Percentiles rank a stretch among this genome's conserved stretches.
Conservation (phyloP, 257 asterid genomes). For the Salvia hispanica region DNA sequence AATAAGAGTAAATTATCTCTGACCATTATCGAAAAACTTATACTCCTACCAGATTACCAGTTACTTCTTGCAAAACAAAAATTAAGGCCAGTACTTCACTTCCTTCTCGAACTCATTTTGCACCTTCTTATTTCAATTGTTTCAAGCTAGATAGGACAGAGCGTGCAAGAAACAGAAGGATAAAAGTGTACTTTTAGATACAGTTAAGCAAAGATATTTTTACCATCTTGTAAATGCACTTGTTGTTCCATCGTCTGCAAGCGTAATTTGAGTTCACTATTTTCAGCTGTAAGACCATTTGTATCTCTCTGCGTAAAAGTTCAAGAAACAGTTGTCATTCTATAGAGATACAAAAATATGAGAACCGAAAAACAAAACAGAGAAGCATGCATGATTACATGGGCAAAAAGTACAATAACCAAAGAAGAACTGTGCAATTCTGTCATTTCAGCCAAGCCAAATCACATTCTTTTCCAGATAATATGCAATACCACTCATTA, state of each 20-base stretch:
- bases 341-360: neutral
- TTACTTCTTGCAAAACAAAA: too few relatives aligned
- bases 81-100: conserved; percentile 4
- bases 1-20: conserved; percentile 7
- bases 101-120: conserved; percentile 6
- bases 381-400: conserved; percentile 16
- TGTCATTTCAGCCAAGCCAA: conserved; percentile 2
- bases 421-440: neutral
- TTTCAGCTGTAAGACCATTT: conserved; percentile 81
- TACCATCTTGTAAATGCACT: conserved; percentile 97
- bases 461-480: conserved; percentile 10
- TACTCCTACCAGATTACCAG: too few relatives aligned
- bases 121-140: conserved; percentile 16
- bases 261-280: conserved; percentile 90
- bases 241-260: conserved; percentile 92
- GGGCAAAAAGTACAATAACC: conserved; percentile 1
- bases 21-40: neutral
- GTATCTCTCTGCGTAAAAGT: conserved; percentile 81
- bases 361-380: conserved; percentile 16
- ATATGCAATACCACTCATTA: neutral
- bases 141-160: conserved; percentile 5
- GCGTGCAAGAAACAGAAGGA: conserved; percentile 21
- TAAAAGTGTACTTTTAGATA: conserved; percentile 7
- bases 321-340: conserved; percentile 26
- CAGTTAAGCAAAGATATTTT: conserved; percentile 17